Base-by-base conservation (phyloP, 768 basidiomycete species). In the Boletales sp. region DNA sequence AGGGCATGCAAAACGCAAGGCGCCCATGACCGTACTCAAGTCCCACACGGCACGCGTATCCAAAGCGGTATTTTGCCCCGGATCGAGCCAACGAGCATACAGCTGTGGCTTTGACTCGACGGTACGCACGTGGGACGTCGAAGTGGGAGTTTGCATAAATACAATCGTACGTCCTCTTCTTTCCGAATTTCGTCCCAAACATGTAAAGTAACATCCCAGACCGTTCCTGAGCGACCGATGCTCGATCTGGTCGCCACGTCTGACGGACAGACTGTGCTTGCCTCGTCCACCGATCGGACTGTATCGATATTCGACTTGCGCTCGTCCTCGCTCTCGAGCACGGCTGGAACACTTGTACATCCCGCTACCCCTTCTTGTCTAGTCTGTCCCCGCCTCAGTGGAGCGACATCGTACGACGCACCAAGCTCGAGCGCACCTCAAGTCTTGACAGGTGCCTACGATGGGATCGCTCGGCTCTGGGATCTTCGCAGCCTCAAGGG, bases 41-140 rank as follows among this genome's bases (percentile, higher is more conserved):
- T 90, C 87, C 0, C 96, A 98, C 66, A 84, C 84, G 0, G 87
- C 78, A 17, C 76, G 90, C 12, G 86, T 97, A 2, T 92, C 91
- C 6, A 83, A 79, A 33, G 85, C 81, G 4, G 61, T 80, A 0
- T 94, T 89, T 70, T 67, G 69, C 11, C 62, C 64, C 4, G 74
- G 69, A 44, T 62, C 58, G 17, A 63, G 55, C 36, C 46, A 61
- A 45, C 53, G 68, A 49, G 93, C 84, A 28, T 82, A 83, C 54
- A 91, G 88, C 57, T 86, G 85, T 61, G 89, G 90, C 0, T 90
- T 91, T 62, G 94, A 96, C 68, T 95, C 94, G 28, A 91, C 91
- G 0, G 82, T 97, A 6, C 76, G 92, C 19, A 72, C 77, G 2
- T 99, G 95, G 95, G 92, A 96, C 61, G 74, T 86, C 4, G 87